Evolutionary conservation across 1,284 basidiomycete species (phyloP).

Genomic region (Pseudozyma pruni): DNA sequence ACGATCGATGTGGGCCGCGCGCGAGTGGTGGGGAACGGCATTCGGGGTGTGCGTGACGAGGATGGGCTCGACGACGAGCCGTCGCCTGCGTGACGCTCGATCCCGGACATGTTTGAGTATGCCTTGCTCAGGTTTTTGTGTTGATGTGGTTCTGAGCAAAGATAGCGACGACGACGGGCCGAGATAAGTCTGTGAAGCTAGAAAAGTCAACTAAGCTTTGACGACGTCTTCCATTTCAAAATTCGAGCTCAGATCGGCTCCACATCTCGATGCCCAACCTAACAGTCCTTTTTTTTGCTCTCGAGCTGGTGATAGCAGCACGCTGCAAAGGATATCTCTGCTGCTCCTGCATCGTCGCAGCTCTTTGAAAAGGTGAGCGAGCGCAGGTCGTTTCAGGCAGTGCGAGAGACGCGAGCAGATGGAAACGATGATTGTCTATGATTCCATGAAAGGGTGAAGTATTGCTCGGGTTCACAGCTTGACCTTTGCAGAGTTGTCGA

Average conservation of each 20-base stretch:
- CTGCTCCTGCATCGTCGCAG: no score
- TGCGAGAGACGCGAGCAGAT: no score
- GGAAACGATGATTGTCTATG: slow-evolving; percentile 1
- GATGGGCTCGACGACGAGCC: slow-evolving; percentile 23
- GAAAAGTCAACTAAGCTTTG: neutral
- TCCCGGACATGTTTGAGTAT: slow-evolving; percentile 17
- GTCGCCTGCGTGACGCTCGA: slow-evolving; percentile 9
- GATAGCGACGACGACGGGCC: no score
- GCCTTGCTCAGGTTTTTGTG: no score
- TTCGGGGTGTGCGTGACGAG: slow-evolving; percentile 20
- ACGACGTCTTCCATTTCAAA: neutral
- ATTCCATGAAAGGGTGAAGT: no score
- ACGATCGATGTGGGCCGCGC: slow-evolving; percentile 43
- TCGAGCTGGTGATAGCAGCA: no score
- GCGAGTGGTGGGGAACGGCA: slow-evolving; percentile 34
- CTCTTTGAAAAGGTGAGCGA: no score
- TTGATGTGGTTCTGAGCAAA: no score
- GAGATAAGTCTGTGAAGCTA: no score
- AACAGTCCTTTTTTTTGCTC: no score
- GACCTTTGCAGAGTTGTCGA: slow-evolving; percentile 49
- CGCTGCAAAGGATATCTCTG: no score
- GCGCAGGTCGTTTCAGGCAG: no score
- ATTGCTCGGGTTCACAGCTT: slow-evolving; percentile 27
- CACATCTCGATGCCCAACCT: neutral
- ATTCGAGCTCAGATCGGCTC: slow-evolving; percentile 8